Percentiles rank a stretch among this genome's conserved stretches.
These are phyloP conservation scores for Sporothrix brasiliensis DNA, from an alignment of 2,329 filamentous ascomycete species.

Conservation along the genomic window DNA sequence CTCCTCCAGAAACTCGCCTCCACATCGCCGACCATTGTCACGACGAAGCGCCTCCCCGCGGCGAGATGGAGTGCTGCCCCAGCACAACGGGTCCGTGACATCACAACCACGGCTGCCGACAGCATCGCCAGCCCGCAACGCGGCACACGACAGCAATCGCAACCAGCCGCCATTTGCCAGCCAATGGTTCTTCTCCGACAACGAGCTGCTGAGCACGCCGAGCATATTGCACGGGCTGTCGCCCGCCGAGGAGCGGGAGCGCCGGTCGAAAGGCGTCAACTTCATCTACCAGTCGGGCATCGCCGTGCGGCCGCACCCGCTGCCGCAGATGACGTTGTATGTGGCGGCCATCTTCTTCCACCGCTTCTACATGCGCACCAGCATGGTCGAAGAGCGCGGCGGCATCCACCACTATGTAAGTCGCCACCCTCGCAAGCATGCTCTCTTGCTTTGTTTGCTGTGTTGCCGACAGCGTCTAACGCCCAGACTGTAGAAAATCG, in stretches of 20 bases:
- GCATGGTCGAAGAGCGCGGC: conserved; percentile 72
- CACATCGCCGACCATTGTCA: conserved; percentile 50
- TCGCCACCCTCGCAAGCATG: conserved; percentile 34
- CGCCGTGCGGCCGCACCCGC: conserved; percentile 66
- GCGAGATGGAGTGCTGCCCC: conserved; percentile 38
- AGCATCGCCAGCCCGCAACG: neutral
- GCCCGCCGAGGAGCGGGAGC: conserved; percentile 73
- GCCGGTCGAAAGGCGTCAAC: conserved; percentile 88
- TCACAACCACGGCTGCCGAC: conserved; percentile 18
- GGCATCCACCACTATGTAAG: conserved; percentile 88
- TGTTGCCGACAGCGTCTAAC: conserved; percentile 5
- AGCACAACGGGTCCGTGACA: neutral
- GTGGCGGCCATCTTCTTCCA: conserved; percentile 95
- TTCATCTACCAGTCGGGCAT: conserved; percentile 96
- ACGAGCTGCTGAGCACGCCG: conserved; percentile 80
- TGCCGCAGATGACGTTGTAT: conserved; percentile 88
- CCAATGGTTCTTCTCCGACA: conserved; percentile 88
- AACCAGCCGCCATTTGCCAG: conserved; percentile 42
- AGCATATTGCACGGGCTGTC: conserved; percentile 81
- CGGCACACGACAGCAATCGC: neutral
- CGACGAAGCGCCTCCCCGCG: conserved; percentile 46
- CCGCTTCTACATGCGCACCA: conserved; percentile 89
- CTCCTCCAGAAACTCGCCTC: conserved; percentile 59
- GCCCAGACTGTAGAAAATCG: conserved; percentile 63
- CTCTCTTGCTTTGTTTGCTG: no score